phyloP scores from a whole-genome alignment of 306 rosid species.

The Trichosanthes truncata region DNA sequence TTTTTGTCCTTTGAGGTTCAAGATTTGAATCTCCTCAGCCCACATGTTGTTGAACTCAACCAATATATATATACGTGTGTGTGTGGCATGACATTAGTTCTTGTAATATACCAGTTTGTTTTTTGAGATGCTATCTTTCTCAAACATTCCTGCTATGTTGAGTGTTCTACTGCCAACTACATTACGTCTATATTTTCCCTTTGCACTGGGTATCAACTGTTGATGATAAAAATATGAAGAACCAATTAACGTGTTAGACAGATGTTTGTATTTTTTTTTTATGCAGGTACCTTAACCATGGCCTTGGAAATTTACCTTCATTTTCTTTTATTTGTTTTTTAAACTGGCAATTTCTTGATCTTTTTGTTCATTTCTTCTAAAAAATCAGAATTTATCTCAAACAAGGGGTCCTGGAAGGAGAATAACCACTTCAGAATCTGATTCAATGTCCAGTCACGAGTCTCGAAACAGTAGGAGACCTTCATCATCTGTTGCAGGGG shows the following conservation, averaged over 20 bases:
- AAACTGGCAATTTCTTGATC: not conserved
- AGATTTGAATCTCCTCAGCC: too few species aligned
- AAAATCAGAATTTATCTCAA: constrained; percentile 73
- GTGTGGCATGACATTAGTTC: too few species aligned
- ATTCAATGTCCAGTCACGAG: constrained; percentile 62
- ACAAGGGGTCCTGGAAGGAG: constrained; percentile 74
- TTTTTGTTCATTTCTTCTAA: not conserved
- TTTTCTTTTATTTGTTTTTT: not conserved
- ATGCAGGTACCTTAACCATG: not conserved
- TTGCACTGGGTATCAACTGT: not conserved
- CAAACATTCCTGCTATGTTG: not conserved
- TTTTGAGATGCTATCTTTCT: not conserved
- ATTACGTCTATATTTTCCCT: not conserved
- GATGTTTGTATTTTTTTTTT: not conserved
- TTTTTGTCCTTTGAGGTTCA: not conserved
- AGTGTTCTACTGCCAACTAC: not conserved
- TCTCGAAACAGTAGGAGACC: constrained; percentile 70
- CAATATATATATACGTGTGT: too few species aligned
- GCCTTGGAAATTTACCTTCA: not conserved
- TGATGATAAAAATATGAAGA: not conserved
- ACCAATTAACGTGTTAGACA: not conserved
- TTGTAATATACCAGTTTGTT: not conserved
- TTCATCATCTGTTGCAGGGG: constrained; percentile 90
- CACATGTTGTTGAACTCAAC: too few species aligned
- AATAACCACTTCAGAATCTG: constrained; percentile 53